Evolutionary conservation across 179 eudicot genomes (phyloP).

Genomic region (Beta macrorhiza): DNA sequence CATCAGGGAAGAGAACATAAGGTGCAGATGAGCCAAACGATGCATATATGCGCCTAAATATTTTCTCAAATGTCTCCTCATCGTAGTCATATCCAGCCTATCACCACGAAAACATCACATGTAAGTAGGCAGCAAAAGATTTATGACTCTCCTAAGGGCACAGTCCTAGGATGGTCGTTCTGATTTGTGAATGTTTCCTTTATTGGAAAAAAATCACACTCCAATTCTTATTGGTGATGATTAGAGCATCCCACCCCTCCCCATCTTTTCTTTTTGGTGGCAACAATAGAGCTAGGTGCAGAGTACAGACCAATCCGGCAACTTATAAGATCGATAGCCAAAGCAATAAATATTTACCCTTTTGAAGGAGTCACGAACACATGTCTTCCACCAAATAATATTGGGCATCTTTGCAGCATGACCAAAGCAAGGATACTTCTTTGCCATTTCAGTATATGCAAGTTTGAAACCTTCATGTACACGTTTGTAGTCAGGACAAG

Average conservation of each 20-base stretch:
- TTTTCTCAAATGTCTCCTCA: slow-evolving; percentile 88
- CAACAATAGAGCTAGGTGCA: too few relatives aligned
- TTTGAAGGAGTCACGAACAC: slow-evolving; percentile 77
- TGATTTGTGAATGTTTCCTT: background rate
- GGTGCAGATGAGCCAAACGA: slow-evolving; percentile 95
- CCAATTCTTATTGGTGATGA: too few relatives aligned
- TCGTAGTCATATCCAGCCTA: slow-evolving; percentile 95
- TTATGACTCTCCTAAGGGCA: background rate
- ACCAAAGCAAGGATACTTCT: slow-evolving; percentile 89
- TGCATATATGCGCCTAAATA: slow-evolving; percentile 83
- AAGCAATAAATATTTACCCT: slow-evolving; percentile 43
- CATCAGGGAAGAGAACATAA: slow-evolving; percentile 73
- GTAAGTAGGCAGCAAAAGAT: slow-evolving; percentile 7
- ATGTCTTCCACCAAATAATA: slow-evolving; percentile 94
- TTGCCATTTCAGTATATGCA: slow-evolving; percentile 90
- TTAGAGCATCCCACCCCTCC: too few relatives aligned
- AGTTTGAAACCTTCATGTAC: slow-evolving; percentile 89
- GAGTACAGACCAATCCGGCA: background rate
- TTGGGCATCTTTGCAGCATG: slow-evolving; percentile 87
- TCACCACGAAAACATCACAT: slow-evolving; percentile 19
- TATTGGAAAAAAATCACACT: background rate
- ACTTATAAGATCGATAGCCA: slow-evolving; percentile 2
- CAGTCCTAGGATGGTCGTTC: background rate
- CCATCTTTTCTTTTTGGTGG: too few relatives aligned
- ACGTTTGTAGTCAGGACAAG: slow-evolving; percentile 91